phyloP scores from a whole-genome alignment of 441 rosid genomes.

The Adansonia gregorii region DNA sequence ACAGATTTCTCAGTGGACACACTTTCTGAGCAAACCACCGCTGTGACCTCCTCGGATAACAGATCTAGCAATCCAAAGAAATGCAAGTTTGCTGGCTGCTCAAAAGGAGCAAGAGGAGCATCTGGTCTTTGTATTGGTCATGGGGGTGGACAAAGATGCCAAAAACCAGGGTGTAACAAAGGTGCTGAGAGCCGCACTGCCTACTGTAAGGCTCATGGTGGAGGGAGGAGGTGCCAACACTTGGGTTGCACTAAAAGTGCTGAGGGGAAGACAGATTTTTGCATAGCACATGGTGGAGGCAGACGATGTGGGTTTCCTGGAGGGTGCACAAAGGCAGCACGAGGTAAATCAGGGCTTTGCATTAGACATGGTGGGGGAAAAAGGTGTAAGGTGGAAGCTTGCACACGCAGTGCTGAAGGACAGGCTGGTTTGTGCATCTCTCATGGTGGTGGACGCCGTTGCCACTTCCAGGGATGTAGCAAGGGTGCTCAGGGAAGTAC shows the following conservation, averaged over 20 bases:
- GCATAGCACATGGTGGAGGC: conserved; percentile 96
- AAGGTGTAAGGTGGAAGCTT: conserved; percentile 78
- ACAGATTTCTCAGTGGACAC: conserved; percentile 61
- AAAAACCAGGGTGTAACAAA: conserved; percentile 79
- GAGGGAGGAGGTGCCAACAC: conserved; percentile 88
- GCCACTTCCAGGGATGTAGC: conserved; percentile 56
- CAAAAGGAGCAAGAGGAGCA: conserved; percentile 89
- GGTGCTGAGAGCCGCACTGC: conserved; percentile 93
- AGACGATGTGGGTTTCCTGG: conserved; percentile 67
- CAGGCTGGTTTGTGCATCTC: conserved; percentile 93
- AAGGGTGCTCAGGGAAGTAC: conserved; percentile 98
- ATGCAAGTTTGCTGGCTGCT: conserved; percentile 76
- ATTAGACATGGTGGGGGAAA: conserved; percentile 95
- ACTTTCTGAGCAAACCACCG: conserved; percentile 57
- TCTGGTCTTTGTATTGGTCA: conserved; percentile 93
- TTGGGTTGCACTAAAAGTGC: conserved; percentile 96
- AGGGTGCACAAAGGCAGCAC: conserved; percentile 85
- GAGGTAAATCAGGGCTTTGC: conserved; percentile 93
- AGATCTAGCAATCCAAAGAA: conserved; percentile 59
- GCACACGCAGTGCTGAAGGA: conserved; percentile 91
- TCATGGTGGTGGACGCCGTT: conserved; percentile 96
- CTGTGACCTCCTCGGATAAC: conserved; percentile 57
- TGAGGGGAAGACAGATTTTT: conserved; percentile 89
- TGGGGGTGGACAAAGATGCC: conserved; percentile 96
- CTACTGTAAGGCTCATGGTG: conserved; percentile 91